Base-by-base conservation (phyloP, 371 early-diverging fungal species). In the Sporodiniella umbellata region DNA sequence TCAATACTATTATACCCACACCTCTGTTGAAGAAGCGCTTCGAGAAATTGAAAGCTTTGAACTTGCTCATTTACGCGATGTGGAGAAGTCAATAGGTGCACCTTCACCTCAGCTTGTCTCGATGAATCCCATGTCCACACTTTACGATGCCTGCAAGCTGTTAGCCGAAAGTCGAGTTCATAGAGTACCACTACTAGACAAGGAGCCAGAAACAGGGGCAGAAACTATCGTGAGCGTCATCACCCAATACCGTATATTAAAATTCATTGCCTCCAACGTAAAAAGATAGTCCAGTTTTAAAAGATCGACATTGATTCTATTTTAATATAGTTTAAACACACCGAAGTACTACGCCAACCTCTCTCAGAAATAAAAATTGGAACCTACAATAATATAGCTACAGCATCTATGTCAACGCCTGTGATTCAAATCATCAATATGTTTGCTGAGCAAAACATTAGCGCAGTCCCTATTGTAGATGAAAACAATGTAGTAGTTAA, bases 381-480 rank as follows among this genome's bases (percentile, higher is more conserved):
- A 15, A 93, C 90, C 6, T 94, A 89, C 55, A 74, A 76, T 12
- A 77, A 91, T 47, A 59, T 96, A 24, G 86, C 88, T 11, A 92
- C 92, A 0, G 87, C 88, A 4, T 78, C 79, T 33, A 75, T 88
- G 65, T 77, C 80, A 4, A 91, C 89, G 2, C 88, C 91, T 3
- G 87, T 95, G 2, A 91, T 96, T 54, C 80, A 92, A 39, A 80
- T 95, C 5, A 85, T 97, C 30, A 84, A 91, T 59, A 82, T 85
- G 71, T 93, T 97, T 81, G 89, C 93, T 17, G 86, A 87, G 30
- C 75, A 85, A 42, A 79, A 80, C 64, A 88, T 97, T 22, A 94
- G 96, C 3, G 89, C 94, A 2, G 87, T 97, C 1, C 96, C 96
- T 1, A 89, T 97, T 52, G 82, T 96, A 2, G 96, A 95, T 73